Conservation (phyloP, 768 basidiomycete species). For the Leccinum variicolor region DNA sequence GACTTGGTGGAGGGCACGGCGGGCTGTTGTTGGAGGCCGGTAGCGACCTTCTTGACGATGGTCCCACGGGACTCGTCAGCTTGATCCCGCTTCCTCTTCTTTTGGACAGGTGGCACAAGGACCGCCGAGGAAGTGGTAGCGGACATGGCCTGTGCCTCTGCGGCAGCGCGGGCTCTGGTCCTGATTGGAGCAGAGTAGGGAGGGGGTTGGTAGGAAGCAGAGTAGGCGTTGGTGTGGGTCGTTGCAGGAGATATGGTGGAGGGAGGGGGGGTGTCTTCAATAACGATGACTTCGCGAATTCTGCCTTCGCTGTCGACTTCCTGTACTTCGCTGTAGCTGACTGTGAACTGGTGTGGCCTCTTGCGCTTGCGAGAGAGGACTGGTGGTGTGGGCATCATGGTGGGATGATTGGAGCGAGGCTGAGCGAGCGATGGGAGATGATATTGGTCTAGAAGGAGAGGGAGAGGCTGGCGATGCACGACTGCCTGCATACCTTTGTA, state of each 20-base stretch:
- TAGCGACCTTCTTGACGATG: conserved; percentile 57
- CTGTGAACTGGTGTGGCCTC: conserved; percentile 74
- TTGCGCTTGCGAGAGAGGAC: conserved; percentile 78
- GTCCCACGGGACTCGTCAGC: conserved; percentile 70
- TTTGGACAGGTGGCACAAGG: conserved; percentile 65
- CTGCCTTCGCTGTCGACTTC: conserved; percentile 78
- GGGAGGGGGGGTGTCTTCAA: conserved; percentile 87
- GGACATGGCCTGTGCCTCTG: conserved; percentile 78
- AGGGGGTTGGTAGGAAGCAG: conserved; percentile 78
- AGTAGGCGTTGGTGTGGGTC: conserved; percentile 67
- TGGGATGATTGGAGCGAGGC: conserved; percentile 40
- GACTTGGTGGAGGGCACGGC: conserved; percentile 53
- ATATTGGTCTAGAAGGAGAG: conserved; percentile 63
- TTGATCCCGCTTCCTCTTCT: conserved; percentile 82
- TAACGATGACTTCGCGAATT: conserved; percentile 85
- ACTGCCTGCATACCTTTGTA: conserved; percentile 67
- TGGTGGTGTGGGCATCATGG: conserved; percentile 69
- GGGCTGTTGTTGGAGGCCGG: conserved; percentile 49
- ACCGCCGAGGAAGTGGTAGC: conserved; percentile 60
- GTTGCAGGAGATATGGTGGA: conserved; percentile 71
- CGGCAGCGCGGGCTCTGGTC: conserved; percentile 82
- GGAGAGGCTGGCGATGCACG: conserved; percentile 58
- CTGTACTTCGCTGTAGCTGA: conserved; percentile 86
- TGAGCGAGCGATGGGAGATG: conserved; percentile 54
- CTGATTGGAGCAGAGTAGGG: conserved; percentile 72